These are phyloP conservation scores for Aspergillus pseudoterreus DNA, from an alignment of 2,329 filamentous ascomycete species.

Conservation along the genomic window DNA sequence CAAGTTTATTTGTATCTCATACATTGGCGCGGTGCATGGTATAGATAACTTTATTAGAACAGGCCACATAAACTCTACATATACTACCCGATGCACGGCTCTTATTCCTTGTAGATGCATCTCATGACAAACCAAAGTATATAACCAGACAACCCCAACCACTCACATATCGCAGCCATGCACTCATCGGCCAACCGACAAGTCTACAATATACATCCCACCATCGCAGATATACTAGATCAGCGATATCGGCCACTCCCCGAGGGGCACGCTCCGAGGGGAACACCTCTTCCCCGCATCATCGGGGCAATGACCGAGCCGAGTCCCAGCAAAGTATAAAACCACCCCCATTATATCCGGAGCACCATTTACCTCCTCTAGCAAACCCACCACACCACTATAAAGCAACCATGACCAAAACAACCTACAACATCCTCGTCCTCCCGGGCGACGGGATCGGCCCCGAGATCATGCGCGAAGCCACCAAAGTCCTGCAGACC, in stretches of 20 bases:
- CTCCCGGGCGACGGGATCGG: slow-evolving; percentile 76
- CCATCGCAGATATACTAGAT: too few relatives aligned
- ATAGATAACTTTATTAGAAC: too few relatives aligned
- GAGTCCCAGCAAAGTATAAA: neutral
- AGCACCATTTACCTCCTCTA: neutral
- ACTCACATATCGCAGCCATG: too few relatives aligned
- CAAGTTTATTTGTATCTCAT: too few relatives aligned
- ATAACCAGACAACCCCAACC: too few relatives aligned
- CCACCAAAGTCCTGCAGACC: slow-evolving; percentile 64
- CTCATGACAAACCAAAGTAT: too few relatives aligned
- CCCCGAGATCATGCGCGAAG: slow-evolving; percentile 60
- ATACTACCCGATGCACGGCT: too few relatives aligned
- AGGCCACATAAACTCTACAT: too few relatives aligned
- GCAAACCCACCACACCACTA: neutral
- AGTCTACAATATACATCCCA: neutral
- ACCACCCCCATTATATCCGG: neutral
- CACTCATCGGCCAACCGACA: too few relatives aligned
- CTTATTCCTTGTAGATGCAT: too few relatives aligned
- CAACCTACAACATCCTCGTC: slow-evolving; percentile 66
- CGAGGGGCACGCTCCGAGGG: slow-evolving; percentile 1
- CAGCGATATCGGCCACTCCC: neutral
- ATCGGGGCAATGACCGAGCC: slow-evolving; percentile 22
- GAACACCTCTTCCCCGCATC: slow-evolving; percentile 20
- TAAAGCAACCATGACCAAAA: slow-evolving; percentile 11
- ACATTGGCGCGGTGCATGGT: too few relatives aligned